These are phyloP conservation scores for Podospora bellae-mahoneyi DNA, from an alignment of 495 filamentous ascomycete genomes.

Conservation along the genomic window DNA sequence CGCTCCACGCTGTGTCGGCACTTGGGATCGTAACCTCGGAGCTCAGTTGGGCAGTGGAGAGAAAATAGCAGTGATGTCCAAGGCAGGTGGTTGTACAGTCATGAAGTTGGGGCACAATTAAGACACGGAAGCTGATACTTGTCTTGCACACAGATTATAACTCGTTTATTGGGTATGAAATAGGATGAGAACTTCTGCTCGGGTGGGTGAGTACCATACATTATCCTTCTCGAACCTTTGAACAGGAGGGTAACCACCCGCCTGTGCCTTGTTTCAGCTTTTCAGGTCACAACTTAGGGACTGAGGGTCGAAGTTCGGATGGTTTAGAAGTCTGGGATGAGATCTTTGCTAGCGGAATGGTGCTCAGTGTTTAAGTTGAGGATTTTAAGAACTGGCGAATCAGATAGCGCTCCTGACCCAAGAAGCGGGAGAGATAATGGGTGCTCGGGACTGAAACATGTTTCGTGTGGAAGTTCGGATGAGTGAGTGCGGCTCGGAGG, in stretches of 20 bases:
- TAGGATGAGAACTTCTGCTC: not conserved
- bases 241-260: not conserved
- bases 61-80: no score
- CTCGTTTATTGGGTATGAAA: not conserved
- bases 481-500: not conserved
- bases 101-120: not conserved
- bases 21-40: not conserved
- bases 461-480: not conserved
- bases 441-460: not conserved
- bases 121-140: not conserved
- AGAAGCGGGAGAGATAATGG: not conserved
- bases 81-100: no score
- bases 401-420: not conserved
- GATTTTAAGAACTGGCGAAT: not conserved
- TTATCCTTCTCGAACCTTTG: not conserved
- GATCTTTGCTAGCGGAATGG: not conserved
- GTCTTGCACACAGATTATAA: not conserved
- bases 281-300: not conserved
- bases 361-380: not conserved
- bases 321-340: no score
- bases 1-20: not conserved
- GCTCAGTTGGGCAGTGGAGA: not conserved
- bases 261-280: not conserved
- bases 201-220: not conserved
- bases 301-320: not conserved